Evolutionary conservation across 257 asterid genomes (phyloP).

Genomic region (Cinchona pubescens): DNA sequence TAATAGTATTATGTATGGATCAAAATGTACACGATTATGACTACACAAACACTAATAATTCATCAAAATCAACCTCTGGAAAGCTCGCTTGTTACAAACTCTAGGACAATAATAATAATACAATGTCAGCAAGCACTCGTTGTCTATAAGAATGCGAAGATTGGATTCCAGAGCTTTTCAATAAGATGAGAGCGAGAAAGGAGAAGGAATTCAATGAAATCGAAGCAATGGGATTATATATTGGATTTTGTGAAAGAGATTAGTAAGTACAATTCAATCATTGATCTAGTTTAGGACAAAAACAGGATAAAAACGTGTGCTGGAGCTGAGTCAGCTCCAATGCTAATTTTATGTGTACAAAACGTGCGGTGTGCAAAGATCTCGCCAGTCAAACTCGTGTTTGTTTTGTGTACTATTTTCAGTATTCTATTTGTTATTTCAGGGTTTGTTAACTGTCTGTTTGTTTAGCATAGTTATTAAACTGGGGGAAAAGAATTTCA

Average conservation of each 20-base stretch:
- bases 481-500: too few relatives aligned
- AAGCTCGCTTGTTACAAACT: conserved; percentile 18
- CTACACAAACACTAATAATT: conserved; percentile 1
- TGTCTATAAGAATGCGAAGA: conserved; percentile 33
- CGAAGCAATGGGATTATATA: not conserved
- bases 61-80: not conserved
- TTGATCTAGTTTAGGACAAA: not conserved
- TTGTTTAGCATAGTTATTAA: too few relatives aligned
- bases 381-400: not conserved
- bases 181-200: conserved; percentile 11
- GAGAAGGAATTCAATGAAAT: not conserved
- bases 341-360: conserved; percentile 15
- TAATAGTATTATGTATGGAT: too few relatives aligned
- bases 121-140: not conserved
- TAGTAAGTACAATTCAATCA: not conserved
- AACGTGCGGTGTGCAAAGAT: conserved; percentile 37
- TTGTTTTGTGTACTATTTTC: not conserved
- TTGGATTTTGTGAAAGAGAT: conserved; percentile 7
- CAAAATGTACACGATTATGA: not conserved
- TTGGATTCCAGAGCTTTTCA: conserved; percentile 23
- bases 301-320: conserved; percentile 12
- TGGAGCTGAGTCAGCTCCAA: conserved; percentile 43
- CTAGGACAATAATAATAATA: not conserved
- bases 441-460: not conserved
- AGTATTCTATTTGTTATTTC: not conserved